Percentiles rank a stretch among this genome's conserved stretches.
phyloP scores from a whole-genome alignment of 768 basidiomycete genomes.

The Kockovaella imperatae region DNA sequence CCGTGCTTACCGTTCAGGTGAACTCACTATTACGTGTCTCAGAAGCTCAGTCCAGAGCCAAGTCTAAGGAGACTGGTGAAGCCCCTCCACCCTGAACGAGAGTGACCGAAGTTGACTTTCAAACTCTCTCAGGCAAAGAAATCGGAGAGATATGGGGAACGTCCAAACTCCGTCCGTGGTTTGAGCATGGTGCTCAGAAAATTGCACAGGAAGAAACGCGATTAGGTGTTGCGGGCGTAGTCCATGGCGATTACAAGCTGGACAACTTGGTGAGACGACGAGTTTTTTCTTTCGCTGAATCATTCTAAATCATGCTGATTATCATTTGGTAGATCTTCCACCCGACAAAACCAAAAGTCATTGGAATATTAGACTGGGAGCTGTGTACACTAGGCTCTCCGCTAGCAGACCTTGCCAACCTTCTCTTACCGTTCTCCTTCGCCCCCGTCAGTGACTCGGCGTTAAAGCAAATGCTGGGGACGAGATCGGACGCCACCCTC shows the following conservation, averaged over 20 bases:
- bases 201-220: conserved; percentile 64
- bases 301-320: background rate
- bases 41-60: conserved; percentile 60
- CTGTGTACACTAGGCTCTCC: conserved; percentile 89
- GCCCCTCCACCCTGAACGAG: too few relatives aligned
- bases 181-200: conserved; percentile 50
- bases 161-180: conserved; percentile 68
- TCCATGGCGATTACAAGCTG: conserved; percentile 97
- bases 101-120: too few relatives aligned
- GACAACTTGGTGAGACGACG: conserved; percentile 66
- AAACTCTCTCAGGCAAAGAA: too few relatives aligned
- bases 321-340: conserved; percentile 56
- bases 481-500: conserved; percentile 22
- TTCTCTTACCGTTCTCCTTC: conserved; percentile 71
- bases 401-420: conserved; percentile 83
- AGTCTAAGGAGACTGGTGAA: conserved; percentile 64
- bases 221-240: conserved; percentile 61
- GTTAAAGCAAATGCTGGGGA: background rate
- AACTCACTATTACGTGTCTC: conserved; percentile 79
- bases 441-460: conserved; percentile 21
- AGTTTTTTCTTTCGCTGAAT: background rate
- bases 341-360: conserved; percentile 78
- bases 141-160: conserved; percentile 68
- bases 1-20: too few relatives aligned
- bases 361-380: conserved; percentile 97